Evolutionary conservation across 2,329 filamentous ascomycete genomes (phyloP), one percentile per base, ranked within the genome.

Genomic region (Gaeumannomyces tritici): DNA sequence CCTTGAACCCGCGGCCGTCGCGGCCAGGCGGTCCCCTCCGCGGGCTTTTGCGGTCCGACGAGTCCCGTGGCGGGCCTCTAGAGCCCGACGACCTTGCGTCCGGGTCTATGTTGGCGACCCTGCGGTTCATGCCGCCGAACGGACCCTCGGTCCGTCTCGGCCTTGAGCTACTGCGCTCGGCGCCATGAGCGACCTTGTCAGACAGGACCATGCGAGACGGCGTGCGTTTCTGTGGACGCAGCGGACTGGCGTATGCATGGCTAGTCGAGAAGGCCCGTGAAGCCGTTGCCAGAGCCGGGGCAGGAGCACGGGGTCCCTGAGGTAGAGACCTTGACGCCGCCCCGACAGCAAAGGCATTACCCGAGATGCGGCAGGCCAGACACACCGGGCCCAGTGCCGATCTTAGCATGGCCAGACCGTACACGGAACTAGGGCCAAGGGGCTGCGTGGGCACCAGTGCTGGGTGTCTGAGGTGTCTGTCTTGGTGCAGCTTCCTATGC

Each of bases 1-100:
- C 93, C 72, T 96, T 93, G 74, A 84, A 89, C 9, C 83, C 75
- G 27, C 79, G 77, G 63, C 77, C 73, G 65, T 79, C 77, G 72
- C 79, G 74, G 75, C 70, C 33, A n/a, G 56, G 27, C 21, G 27
- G 26, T 66, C 75, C 73, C 57, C 63, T 67, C 54, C 66, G 65
- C 63, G 29, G 64, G 58, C 64, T 64, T 62, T 61, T 63, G 60
- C 67, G 68, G 77, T 76, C 70, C 63, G 70, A 65, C 65, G 73
- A 70, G 61, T 31, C 42, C 69, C 64, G 61, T 65, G 66, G 61
- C 68, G 66, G 55, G 35, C 35, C 13, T 62, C 31, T 12, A 62
- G 64, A 31, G 29, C 64, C 65, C 21, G 66, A 33, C 21, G 21
- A 18, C 61, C 64, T 27, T 55, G 57, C 31, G 54, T 63, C 61